These are phyloP conservation scores for Aplosporella prunicola DNA, from an alignment of 2,329 filamentous ascomycete species.

Conservation along the genomic window DNA sequence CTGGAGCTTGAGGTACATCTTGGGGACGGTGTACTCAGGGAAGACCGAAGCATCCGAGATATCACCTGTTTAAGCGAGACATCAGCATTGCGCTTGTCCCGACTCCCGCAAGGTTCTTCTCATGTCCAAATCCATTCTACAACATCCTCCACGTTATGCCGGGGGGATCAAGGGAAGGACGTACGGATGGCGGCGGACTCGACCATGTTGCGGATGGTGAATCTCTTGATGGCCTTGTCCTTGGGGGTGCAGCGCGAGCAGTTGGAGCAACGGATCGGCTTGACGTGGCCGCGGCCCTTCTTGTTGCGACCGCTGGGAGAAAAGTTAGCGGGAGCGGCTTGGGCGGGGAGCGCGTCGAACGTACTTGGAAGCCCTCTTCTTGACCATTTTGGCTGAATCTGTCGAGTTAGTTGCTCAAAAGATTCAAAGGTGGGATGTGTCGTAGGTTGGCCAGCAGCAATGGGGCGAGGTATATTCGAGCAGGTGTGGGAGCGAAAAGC, in stretches of 20 bases:
- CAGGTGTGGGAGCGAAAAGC: background rate
- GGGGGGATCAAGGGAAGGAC: slow-evolving; percentile 33
- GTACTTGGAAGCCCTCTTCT: slow-evolving; percentile 68
- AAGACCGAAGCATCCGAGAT: slow-evolving; percentile 99
- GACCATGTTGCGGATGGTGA: slow-evolving; percentile 99
- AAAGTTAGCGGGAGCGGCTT: slow-evolving; percentile 23
- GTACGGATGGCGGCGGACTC: slow-evolving; percentile 99
- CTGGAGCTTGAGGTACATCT: slow-evolving; percentile 99
- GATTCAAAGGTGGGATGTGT: slow-evolving; percentile 1
- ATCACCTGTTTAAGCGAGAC: slow-evolving; percentile 60
- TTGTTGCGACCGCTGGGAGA: slow-evolving; percentile 88
- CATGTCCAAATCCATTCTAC: background rate
- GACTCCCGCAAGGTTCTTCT: slow-evolving; percentile 14
- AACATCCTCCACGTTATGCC: background rate
- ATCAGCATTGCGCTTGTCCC: slow-evolving; percentile 16
- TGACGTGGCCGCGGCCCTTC: slow-evolving; percentile 99
- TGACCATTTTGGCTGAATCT: slow-evolving; percentile 58
- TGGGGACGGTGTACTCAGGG: slow-evolving; percentile 97
- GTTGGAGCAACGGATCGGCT: slow-evolving; percentile 93
- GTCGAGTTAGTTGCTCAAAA: slow-evolving; percentile 7
- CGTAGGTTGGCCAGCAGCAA: background rate
- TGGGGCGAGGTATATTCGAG: background rate
- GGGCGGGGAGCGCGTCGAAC: slow-evolving; percentile 22
- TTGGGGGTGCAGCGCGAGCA: slow-evolving; percentile 80
- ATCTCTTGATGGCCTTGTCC: slow-evolving; percentile 99